These are phyloP conservation scores for Chlamydomonas incerta DNA, from an alignment of 139 green algal genomes.

Conservation along the genomic window DNA sequence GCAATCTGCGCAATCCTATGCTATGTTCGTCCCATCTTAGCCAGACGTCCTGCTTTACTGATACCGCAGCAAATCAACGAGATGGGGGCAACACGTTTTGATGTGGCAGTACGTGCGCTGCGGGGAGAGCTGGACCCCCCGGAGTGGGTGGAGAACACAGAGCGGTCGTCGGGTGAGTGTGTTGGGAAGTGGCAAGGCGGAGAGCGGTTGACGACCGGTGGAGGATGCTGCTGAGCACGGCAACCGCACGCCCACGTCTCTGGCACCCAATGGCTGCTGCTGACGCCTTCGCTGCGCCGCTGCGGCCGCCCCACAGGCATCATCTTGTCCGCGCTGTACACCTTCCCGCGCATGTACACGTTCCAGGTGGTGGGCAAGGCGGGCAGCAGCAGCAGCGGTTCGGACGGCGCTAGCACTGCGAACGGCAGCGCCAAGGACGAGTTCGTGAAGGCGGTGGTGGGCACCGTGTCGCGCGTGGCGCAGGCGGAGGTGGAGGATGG, in stretches of 20 bases:
- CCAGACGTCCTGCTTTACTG: too few relatives aligned
- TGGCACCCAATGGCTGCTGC: too few relatives aligned
- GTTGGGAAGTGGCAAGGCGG: too few relatives aligned
- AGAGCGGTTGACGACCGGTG: too few relatives aligned
- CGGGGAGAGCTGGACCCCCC: slow-evolving; percentile 72
- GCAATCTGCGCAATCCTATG: too few relatives aligned
- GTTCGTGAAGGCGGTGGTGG: slow-evolving; percentile 45
- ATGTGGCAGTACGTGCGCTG: slow-evolving; percentile 64
- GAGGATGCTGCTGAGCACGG: too few relatives aligned
- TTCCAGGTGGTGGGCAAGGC: slow-evolving; percentile 59
- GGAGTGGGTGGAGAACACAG: slow-evolving; percentile 65
- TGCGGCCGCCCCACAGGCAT: too few relatives aligned
- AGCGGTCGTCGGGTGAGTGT: slow-evolving; percentile 56
- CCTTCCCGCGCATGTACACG: slow-evolving; percentile 65
- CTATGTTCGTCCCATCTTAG: too few relatives aligned
- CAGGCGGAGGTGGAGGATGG: slow-evolving; percentile 37
- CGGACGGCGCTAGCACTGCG: neutral
- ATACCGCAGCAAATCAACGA: slow-evolving; percentile 69
- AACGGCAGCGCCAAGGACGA: slow-evolving; percentile 7
- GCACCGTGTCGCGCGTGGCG: slow-evolving; percentile 26
- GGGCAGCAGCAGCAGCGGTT: neutral
- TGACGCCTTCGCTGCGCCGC: too few relatives aligned
- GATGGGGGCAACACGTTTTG: slow-evolving; percentile 76
- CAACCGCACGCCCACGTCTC: too few relatives aligned
- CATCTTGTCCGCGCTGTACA: slow-evolving; percentile 63